Evolutionary conservation across 1,284 basidiomycete species (phyloP).

Genomic region (Pyrrhoderma lamaoense): DNA sequence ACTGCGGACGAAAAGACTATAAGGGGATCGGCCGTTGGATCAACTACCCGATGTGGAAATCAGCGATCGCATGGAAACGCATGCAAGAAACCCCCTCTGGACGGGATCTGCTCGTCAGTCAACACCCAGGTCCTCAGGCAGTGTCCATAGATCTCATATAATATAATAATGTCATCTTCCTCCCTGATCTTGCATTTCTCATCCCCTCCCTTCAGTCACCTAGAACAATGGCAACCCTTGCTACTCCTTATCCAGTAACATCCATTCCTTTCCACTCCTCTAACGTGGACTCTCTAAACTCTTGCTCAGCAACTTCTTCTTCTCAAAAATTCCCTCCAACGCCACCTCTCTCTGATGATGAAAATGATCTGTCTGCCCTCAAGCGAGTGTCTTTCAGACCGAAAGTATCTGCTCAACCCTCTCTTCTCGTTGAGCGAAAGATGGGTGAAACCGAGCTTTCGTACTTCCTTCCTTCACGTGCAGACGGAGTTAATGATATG

Average conservation of each 20-base stretch:
- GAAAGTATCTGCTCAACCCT: neutral
- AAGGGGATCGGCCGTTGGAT: neutral
- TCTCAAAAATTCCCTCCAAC: constrained; percentile 6
- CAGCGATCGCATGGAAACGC: neutral
- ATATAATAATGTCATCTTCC: neutral
- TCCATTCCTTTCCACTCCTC: neutral
- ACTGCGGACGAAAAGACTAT: neutral
- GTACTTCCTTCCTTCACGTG: constrained; percentile 67
- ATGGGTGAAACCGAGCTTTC: constrained; percentile 62
- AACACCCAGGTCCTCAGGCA: neutral
- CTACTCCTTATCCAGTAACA: neutral
- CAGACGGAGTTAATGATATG: constrained; percentile 79
- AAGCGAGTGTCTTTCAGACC: neutral
- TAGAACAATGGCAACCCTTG: neutral
- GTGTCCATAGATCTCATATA: neutral
- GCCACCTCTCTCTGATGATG: constrained; percentile 15
- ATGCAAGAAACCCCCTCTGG: neutral
- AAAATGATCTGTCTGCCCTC: constrained; percentile 2
- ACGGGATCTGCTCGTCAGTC: neutral
- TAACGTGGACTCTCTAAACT: neutral
- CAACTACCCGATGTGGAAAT: too few relatives aligned
- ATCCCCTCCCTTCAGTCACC: neutral
- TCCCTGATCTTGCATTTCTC: neutral
- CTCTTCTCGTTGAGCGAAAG: constrained; percentile 32
- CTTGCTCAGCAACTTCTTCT: neutral